Percentiles rank a stretch among this genome's conserved stretches.
Conservation (phyloP, 257 asterid genomes). For the Henckelia pumila region DNA sequence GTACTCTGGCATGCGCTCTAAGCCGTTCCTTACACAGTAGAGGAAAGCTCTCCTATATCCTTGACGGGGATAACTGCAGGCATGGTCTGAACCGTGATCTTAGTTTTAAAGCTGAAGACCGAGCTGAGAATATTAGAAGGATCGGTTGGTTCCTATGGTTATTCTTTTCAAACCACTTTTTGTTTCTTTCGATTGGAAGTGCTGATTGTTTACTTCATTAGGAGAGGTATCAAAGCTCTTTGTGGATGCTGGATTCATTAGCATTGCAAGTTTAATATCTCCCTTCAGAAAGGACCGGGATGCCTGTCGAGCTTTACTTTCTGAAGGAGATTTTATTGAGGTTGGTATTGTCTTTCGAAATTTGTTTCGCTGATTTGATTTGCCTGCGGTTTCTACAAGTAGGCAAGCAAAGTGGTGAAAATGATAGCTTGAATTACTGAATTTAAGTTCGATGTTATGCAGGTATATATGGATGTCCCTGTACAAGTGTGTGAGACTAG, state of each 20-base stretch:
- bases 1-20: constrained; percentile 93
- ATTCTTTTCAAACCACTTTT: background rate
- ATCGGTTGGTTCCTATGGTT: constrained; percentile 59
- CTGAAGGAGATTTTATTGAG: constrained; percentile 92
- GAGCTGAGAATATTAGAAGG: constrained; percentile 93
- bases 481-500: constrained; percentile 83
- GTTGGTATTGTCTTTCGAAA: constrained; percentile 32
- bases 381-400: constrained; percentile 2
- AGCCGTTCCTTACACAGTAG: constrained; percentile 75
- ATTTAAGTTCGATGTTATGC: constrained; percentile 21
- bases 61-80: constrained; percentile 98
- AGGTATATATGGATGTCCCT: constrained; percentile 97
- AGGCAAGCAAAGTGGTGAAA: constrained; percentile 6
- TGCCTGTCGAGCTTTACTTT: constrained; percentile 79
- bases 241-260: constrained; percentile 93
- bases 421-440: constrained; percentile 8
- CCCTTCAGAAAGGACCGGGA: constrained; percentile 95
- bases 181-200: background rate
- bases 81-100: constrained; percentile 92
- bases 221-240: constrained; percentile 99
- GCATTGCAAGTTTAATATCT: constrained; percentile 96
- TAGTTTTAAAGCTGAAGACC: constrained; percentile 86
- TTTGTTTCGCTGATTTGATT: background rate
- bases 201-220: constrained; percentile 25
- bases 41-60: constrained; percentile 85